Base-by-base conservation (phyloP, 2,329 filamentous ascomycete genomes). In the Curvularia spicifera region DNA sequence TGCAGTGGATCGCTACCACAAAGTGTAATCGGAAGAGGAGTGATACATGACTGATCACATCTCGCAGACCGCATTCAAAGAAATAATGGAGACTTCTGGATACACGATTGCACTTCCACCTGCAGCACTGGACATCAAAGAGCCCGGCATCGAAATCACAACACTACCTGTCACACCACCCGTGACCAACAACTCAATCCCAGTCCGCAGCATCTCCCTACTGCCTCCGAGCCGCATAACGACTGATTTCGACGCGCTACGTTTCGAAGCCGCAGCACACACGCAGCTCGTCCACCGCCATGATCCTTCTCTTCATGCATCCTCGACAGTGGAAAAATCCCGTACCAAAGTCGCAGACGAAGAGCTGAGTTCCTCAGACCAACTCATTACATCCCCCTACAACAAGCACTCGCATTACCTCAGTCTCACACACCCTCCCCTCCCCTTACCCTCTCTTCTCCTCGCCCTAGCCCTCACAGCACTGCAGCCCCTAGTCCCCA, bases 351-450 rank as follows among this genome's bases (percentile, higher is more conserved):
- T 20, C 18, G n/a, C n/a, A 22, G 24, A 6, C 18, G 37, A 29
- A 45, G n/a, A 18, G 4, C 8, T 13, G 8, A 13, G 4, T 10
- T 5, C 40, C 29, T 33, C 43, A 12, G 7, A 28, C 60, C 79
- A 75, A 68, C 78, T 95, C 44, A 80, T 90, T 40, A 84, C 88
- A 61, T 96, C 93, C 0, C 92, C 92, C 0, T 96, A 97, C 74
- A 85, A 86, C 9, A 86, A 88, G 42, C 75, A 80, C 28, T 81
- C 84, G 1, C 92, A 97, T 75, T 85, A 91, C 48, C 85, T 97
- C 81, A 96, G 8, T 83, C 90, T 62, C 78, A 77, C 0, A 84
- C 2, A 92, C 96, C 75, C 85, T 91, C 48, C 85, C 96, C 81
- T 96, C 6, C 83, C 90, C 61, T 78, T 78, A 0, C 84, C 91